These are phyloP conservation scores for Dioszegia hungarica DNA, from an alignment of 768 basidiomycete species.

Conservation along the genomic window DNA sequence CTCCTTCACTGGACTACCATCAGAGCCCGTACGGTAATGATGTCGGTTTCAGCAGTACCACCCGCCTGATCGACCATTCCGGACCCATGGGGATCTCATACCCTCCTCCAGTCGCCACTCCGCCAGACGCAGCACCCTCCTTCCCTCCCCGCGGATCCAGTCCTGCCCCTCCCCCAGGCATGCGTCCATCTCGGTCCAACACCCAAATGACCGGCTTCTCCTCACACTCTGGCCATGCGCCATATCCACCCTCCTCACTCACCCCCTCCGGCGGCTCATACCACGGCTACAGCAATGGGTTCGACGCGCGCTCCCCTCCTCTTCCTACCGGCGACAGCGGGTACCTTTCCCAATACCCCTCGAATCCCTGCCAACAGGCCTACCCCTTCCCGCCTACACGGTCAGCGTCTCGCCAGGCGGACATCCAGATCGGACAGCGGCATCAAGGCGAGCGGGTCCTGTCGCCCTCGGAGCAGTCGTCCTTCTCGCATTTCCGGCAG, in stretches of 20 bases:
- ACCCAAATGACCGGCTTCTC: background rate
- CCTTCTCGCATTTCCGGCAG: background rate
- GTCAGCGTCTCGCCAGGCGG: background rate
- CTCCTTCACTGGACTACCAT: conserved; percentile 18
- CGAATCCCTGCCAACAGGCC: background rate
- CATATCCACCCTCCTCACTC: background rate
- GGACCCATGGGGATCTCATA: conserved; percentile 40
- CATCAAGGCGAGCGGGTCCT: conserved; percentile 2
- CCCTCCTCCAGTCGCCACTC: conserved; percentile 23
- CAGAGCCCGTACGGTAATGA: no score
- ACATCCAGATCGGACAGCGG: background rate
- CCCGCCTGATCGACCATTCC: conserved; percentile 24
- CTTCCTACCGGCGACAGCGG: background rate
- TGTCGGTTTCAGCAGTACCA: conserved; percentile 17
- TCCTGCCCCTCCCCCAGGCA: background rate
- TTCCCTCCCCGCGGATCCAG: background rate
- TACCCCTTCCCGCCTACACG: background rate
- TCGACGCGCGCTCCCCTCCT: background rate
- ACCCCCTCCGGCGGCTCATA: background rate
- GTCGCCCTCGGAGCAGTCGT: background rate
- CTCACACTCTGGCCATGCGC: background rate
- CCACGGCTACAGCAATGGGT: background rate
- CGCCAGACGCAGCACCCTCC: background rate
- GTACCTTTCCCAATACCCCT: background rate
- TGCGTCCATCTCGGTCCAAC: conserved; percentile 6